phyloP scores from a whole-genome alignment of 1,284 basidiomycete genomes.

The Filobasidium uniguttulatum region DNA sequence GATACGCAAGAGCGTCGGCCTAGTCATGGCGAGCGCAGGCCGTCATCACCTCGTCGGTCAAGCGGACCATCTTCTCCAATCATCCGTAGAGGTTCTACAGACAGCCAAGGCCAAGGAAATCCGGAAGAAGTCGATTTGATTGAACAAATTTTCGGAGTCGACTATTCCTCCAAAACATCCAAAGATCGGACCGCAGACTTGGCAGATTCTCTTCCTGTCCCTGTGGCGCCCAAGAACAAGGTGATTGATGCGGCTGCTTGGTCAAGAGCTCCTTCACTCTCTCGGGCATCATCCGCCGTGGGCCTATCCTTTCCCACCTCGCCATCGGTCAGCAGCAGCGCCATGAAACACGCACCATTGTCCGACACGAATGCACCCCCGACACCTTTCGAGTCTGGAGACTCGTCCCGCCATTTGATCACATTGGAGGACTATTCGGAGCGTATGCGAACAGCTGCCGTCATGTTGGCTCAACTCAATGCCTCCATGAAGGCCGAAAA shows the following conservation, averaged over 20 bases:
- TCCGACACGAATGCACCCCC: conserved; percentile 7
- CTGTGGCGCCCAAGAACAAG: conserved; percentile 69
- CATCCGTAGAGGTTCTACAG: background rate
- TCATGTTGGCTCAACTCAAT: conserved; percentile 96
- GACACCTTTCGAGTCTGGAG: too few relatives aligned
- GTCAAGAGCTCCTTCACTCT: conserved; percentile 42
- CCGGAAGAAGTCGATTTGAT: conserved; percentile 87
- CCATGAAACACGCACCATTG: too few relatives aligned
- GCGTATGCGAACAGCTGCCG: conserved; percentile 92
- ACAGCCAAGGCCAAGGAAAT: conserved; percentile 31
- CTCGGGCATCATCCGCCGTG: conserved; percentile 20
- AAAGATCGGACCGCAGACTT: conserved; percentile 56
- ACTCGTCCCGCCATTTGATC: conserved; percentile 32
- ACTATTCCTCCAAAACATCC: conserved; percentile 57
- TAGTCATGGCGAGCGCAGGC: conserved; percentile 2
- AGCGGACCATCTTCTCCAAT: background rate
- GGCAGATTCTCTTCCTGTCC: conserved; percentile 64
- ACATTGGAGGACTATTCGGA: conserved; percentile 90
- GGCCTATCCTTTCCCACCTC: conserved; percentile 34
- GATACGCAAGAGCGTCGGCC: too few relatives aligned
- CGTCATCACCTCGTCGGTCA: background rate
- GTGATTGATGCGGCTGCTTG: conserved; percentile 72
- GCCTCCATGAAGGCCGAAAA: conserved; percentile 51
- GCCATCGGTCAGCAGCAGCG: too few relatives aligned
- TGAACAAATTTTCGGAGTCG: conserved; percentile 75